Evolutionary conservation across 1,284 basidiomycete genomes (phyloP).

Genomic region (Leccinum fuscescens): DNA sequence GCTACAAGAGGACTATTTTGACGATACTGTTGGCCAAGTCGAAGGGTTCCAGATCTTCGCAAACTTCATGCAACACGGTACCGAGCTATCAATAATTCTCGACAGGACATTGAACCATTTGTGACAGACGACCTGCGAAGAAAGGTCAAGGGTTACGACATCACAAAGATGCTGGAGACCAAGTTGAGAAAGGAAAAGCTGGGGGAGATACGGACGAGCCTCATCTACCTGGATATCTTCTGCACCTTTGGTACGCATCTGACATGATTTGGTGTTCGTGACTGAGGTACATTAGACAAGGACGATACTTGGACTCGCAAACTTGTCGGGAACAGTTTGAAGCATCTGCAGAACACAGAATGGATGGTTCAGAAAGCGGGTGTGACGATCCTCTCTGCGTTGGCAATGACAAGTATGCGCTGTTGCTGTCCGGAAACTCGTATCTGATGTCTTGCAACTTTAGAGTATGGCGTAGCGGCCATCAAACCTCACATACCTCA

Average conservation of each 20-base stretch:
- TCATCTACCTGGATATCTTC: slow-evolving; percentile 27
- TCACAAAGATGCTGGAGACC: slow-evolving; percentile 15
- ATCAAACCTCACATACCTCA: slow-evolving; percentile 13
- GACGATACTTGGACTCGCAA: slow-evolving; percentile 6
- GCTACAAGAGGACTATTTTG: slow-evolving; percentile 26
- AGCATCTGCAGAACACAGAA: background rate
- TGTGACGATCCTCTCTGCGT: slow-evolving; percentile 23
- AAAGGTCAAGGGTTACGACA: slow-evolving; percentile 11
- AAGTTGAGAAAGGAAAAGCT: slow-evolving; percentile 17
- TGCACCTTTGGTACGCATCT: slow-evolving; percentile 13
- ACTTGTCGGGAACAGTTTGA: slow-evolving; percentile 16
- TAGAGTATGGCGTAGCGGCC: slow-evolving; percentile 18
- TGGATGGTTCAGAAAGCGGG: slow-evolving; percentile 29
- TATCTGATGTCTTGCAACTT: background rate
- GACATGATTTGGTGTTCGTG: background rate
- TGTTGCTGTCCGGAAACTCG: background rate
- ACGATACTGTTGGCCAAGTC: slow-evolving; percentile 26
- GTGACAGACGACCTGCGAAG: slow-evolving; percentile 18
- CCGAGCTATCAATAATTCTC: background rate
- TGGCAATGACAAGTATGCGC: slow-evolving; percentile 22
- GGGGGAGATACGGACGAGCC: slow-evolving; percentile 22
- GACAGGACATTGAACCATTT: background rate
- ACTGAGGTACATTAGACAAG: slow-evolving; percentile 6
- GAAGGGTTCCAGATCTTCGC: slow-evolving; percentile 31
- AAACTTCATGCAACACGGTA: slow-evolving; percentile 25